Percentiles rank a stretch among this genome's conserved stretches.
These are phyloP conservation scores for Xylaria sp. DNA, from an alignment of 2,329 filamentous ascomycete species.

Conservation along the genomic window DNA sequence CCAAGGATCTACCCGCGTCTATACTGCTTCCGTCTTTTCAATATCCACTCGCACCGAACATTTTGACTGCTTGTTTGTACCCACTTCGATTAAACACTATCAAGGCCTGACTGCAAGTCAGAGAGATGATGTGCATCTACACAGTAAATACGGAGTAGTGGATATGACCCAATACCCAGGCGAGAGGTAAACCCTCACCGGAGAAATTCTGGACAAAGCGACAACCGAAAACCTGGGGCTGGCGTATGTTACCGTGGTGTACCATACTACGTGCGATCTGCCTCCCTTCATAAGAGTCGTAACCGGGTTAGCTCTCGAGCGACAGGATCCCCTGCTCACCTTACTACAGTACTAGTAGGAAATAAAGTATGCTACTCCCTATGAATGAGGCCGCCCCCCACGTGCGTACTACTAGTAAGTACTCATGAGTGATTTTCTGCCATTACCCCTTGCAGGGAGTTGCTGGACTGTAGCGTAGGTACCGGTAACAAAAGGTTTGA, in stretches of 20 bases:
- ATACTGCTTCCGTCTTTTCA: conserved; percentile 8
- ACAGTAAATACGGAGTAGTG: background rate
- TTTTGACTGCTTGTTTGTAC: conserved; percentile 3
- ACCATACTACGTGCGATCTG: background rate
- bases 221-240: background rate
- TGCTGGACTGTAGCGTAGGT: background rate
- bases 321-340: background rate
- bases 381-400: background rate
- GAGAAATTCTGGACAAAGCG: background rate
- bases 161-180: background rate
- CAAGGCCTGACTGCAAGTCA: conserved; percentile 22
- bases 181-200: background rate
- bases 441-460: conserved; percentile 3
- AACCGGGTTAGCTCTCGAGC: background rate
- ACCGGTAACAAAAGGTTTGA: background rate
- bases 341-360: no score
- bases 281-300: background rate
- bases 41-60: conserved; percentile 9
- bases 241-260: background rate
- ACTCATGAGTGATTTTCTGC: conserved; percentile 10
- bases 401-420: background rate
- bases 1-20: conserved; percentile 26
- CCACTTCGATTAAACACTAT: background rate
- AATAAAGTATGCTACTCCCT: background rate
- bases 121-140: conserved; percentile 24